A percentile compares a stretch with the other conserved stretches of the same genome.
Evolutionary conservation across 805 yeast species (phyloP).

Genomic region (Cyberlindnera lachancei): DNA sequence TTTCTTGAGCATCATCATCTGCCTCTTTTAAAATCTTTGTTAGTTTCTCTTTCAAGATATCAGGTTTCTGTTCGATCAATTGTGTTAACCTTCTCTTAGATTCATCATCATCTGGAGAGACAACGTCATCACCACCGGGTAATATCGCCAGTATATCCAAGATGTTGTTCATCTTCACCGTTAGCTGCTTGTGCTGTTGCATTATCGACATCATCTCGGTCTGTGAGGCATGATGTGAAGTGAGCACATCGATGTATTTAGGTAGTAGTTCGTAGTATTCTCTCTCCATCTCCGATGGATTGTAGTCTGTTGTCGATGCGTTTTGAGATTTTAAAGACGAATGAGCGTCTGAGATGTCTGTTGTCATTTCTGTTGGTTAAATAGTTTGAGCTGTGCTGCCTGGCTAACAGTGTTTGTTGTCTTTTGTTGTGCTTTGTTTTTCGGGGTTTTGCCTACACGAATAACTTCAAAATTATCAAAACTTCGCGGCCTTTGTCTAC

Average conservation of each 20-base stretch:
- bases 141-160: conserved; percentile 1
- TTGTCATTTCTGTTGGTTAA: too few relatives aligned
- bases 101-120: not conserved
- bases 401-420: too few relatives aligned
- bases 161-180: conserved; percentile 1
- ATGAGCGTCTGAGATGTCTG: too few relatives aligned
- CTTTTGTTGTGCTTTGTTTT: too few relatives aligned
- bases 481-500: too few relatives aligned
- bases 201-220: not conserved
- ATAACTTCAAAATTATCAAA: too few relatives aligned
- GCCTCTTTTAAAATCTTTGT: not conserved
- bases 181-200: conserved; percentile 1
- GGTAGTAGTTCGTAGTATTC: conserved; percentile 1
- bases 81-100: not conserved
- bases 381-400: too few relatives aligned
- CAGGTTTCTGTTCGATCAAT: conserved; percentile 1
- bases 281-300: not conserved
- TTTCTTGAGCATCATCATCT: not conserved
- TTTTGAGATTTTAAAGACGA: too few relatives aligned
- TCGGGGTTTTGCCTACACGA: too few relatives aligned
- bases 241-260: not conserved
- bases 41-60: not conserved
- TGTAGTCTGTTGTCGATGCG: too few relatives aligned
- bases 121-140: not conserved
- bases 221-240: not conserved